Evolutionary conservation across 2,329 filamentous ascomycete species (phyloP).

Genomic region (Pseudodiploospora longispora): DNA sequence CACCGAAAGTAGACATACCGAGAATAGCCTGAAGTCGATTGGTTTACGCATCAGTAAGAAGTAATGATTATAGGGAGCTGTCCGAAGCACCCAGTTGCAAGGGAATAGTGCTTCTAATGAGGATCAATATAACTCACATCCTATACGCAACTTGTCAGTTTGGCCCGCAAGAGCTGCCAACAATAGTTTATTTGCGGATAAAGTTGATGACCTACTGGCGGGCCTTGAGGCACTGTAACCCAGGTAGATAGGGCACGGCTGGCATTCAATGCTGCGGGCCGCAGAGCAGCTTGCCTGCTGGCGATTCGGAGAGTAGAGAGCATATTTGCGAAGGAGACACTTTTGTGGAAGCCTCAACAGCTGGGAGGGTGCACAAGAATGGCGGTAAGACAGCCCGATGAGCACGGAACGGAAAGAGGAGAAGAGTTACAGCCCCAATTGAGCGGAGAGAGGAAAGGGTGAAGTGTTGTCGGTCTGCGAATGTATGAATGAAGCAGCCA

Average conservation of each 20-base stretch:
- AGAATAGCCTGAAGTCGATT: conserved; percentile 57
- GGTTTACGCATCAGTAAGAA: conserved; percentile 6
- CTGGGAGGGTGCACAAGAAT: no score
- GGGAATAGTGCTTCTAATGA: no score
- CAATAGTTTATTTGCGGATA: not conserved
- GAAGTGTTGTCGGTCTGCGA: no score
- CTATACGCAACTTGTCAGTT: conserved; percentile 18
- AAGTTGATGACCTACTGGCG: conserved; percentile 61
- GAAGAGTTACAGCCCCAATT: no score
- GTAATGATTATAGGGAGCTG: not conserved
- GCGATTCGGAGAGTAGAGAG: conserved; percentile 47
- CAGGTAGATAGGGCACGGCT: conserved; percentile 64
- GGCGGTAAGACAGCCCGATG: no score
- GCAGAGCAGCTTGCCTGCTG: conserved; percentile 39
- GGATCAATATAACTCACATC: conserved; percentile 25
- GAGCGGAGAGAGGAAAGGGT: no score
- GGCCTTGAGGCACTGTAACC: conserved; percentile 86
- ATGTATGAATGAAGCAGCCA: no score
- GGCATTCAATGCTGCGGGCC: conserved; percentile 32
- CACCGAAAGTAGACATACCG: conserved; percentile 40
- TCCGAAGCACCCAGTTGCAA: not conserved
- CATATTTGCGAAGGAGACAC: conserved; percentile 29
- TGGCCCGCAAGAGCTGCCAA: not conserved
- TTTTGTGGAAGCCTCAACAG: no score
- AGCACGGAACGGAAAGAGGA: no score